Conservation (phyloP, 2,329 filamentous ascomycete species). For the Claviceps sp. region DNA sequence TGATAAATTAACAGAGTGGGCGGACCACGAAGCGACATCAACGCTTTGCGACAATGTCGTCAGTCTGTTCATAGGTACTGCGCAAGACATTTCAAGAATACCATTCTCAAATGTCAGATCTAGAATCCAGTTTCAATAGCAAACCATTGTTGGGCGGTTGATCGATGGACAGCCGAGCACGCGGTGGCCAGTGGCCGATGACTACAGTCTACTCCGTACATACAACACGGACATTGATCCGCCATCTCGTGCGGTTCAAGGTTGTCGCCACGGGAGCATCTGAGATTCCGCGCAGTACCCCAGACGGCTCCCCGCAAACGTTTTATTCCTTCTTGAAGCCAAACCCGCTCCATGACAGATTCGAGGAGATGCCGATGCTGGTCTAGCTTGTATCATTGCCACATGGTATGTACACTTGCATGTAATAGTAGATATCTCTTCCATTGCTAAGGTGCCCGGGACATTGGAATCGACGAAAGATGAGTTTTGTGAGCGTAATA, state of each 20-base stretch:
- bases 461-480: neutral
- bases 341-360: neutral
- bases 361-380: neutral
- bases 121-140: neutral
- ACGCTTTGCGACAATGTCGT: neutral
- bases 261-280: neutral
- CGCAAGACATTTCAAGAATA: neutral
- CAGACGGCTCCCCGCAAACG: slow-evolving; percentile 6
- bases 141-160: neutral
- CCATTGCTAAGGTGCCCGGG: neutral
- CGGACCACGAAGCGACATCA: neutral
- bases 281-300: neutral
- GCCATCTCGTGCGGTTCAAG: neutral
- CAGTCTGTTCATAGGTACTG: neutral
- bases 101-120: neutral
- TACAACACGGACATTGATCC: neutral
- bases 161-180: neutral
- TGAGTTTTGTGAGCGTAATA: slow-evolving; percentile 4
- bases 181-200: neutral
- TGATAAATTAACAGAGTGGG: neutral
- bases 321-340: neutral
- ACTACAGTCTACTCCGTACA: no score
- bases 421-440: neutral
- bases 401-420: neutral
- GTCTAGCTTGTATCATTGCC: neutral